Conservation (phyloP, 1,284 basidiomycete genomes). For the Leucoagaricus sp. region DNA sequence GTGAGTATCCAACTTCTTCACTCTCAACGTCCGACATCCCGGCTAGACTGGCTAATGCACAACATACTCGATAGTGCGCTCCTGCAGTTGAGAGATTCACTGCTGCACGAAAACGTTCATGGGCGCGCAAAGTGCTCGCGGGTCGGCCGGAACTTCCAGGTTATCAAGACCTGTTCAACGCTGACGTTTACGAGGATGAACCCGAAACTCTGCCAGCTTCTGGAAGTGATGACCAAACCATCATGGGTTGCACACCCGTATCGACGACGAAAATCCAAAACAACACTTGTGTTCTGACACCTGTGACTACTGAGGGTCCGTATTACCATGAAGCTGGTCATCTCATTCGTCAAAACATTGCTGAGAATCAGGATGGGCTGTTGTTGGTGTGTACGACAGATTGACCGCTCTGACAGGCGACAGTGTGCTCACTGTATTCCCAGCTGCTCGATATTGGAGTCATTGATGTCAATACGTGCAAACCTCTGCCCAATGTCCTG, state of each 20-base stretch:
- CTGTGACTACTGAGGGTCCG: constrained; percentile 51
- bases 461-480: constrained; percentile 74
- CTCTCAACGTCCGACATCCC: background rate
- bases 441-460: constrained; percentile 67
- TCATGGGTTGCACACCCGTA: constrained; percentile 45
- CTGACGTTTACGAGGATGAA: constrained; percentile 35
- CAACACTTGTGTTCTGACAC: constrained; percentile 49
- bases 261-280: constrained; percentile 47
- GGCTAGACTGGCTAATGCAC: background rate
- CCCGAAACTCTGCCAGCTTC: constrained; percentile 1
- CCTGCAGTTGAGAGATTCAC: constrained; percentile 50
- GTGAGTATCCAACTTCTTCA: constrained; percentile 31
- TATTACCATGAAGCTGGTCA: constrained; percentile 50
- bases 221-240: constrained; percentile 27
- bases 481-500: constrained; percentile 65
- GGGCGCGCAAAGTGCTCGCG: constrained; percentile 44
- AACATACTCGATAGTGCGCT: constrained; percentile 39
- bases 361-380: constrained; percentile 47
- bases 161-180: constrained; percentile 45
- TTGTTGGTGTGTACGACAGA: constrained; percentile 37
- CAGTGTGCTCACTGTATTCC: background rate
- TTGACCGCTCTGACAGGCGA: background rate
- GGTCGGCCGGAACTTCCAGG: constrained; percentile 42
- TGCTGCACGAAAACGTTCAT: constrained; percentile 44
- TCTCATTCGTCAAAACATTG: constrained; percentile 51